phyloP scores from a whole-genome alignment of 345 rosid genomes.

The Brassica carinata region DNA sequence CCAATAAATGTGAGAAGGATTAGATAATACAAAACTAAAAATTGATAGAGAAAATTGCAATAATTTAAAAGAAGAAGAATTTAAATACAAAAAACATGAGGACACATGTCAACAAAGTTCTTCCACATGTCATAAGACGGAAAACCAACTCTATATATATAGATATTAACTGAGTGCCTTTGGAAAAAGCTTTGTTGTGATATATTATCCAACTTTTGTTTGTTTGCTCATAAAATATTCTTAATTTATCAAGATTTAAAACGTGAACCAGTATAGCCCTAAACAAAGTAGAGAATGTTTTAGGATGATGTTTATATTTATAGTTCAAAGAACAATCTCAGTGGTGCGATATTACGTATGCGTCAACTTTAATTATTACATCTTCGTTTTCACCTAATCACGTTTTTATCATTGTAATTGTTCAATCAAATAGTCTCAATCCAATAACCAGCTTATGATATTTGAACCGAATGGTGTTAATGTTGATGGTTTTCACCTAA shows the following conservation, averaged over 20 bases:
- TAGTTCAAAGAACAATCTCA: not conserved
- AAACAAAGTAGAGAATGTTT: not conserved
- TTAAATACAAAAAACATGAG: too few species aligned
- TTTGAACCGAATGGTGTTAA: not conserved
- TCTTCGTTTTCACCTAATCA: not conserved
- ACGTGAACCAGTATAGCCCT: not conserved
- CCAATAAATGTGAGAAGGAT: too few species aligned
- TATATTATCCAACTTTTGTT: not conserved
- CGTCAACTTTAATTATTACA: not conserved
- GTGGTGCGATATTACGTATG: slow-evolving; percentile 19
- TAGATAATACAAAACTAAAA: too few species aligned
- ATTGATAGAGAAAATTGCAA: too few species aligned
- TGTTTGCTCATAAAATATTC: not conserved
- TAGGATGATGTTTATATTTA: not conserved
- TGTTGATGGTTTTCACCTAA: not conserved
- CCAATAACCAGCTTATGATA: not conserved
- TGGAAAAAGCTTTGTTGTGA: not conserved
- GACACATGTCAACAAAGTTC: too few species aligned
- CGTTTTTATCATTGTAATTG: slow-evolving; percentile 11
- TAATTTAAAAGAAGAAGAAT: too few species aligned
- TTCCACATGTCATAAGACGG: too few species aligned
- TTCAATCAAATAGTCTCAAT: not conserved
- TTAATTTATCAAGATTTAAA: not conserved
- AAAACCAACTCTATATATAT: too few species aligned
- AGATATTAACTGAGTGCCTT: not conserved